A percentile compares a stretch with the other conserved stretches of the same genome.
These are phyloP conservation scores for Coffea humblotiana DNA, from an alignment of 305 asterid species.

Conservation along the genomic window DNA sequence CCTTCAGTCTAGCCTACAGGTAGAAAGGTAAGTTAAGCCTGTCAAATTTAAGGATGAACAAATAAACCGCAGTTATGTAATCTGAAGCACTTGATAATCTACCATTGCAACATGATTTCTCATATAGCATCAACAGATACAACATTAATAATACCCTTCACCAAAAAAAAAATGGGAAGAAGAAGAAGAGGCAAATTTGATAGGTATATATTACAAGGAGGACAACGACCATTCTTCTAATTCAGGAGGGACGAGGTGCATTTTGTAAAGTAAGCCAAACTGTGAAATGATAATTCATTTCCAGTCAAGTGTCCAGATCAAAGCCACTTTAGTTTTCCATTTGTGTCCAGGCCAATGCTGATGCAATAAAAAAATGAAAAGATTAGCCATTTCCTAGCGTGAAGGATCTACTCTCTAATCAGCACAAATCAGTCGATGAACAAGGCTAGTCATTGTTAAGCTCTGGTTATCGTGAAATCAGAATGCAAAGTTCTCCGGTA, in stretches of 20 bases:
- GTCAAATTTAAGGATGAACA: neutral
- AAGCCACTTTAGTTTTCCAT: neutral
- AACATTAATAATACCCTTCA: neutral
- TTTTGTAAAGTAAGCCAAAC: neutral
- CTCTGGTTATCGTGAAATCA: neutral
- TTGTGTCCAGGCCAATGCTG: neutral
- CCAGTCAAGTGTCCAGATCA: neutral
- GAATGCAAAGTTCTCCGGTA: neutral
- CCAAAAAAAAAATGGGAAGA: no score
- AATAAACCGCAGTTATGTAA: neutral
- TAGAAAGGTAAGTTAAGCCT: neutral
- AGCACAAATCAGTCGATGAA: neutral
- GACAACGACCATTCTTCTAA: neutral
- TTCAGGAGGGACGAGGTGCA: neutral
- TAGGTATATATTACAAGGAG: neutral
- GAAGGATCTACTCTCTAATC: neutral
- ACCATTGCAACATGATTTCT: neutral
- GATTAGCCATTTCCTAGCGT: neutral
- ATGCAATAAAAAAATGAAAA: neutral
- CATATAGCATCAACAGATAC: neutral
- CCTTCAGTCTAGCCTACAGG: constrained; percentile 8
- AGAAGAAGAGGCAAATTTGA: no score
- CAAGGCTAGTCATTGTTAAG: neutral
- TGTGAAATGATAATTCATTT: neutral
- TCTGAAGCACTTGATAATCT: neutral